A percentile compares a stretch with the other conserved stretches of the same genome.
phyloP scores from a whole-genome alignment of 2,329 filamentous ascomycete genomes.

The Furcasterigmium sp. region DNA sequence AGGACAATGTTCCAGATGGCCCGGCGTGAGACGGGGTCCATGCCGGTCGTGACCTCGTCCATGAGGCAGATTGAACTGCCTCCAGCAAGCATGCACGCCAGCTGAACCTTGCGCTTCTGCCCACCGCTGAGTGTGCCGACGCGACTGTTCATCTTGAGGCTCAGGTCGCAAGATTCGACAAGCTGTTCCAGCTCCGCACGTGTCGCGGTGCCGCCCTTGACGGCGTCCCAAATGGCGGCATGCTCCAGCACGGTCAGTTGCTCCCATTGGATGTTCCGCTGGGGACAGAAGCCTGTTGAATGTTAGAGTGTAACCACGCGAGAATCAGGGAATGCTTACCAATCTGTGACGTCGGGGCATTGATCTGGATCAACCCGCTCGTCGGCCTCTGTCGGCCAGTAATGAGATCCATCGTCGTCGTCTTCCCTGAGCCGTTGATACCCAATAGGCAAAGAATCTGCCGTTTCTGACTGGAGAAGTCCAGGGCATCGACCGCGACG shows the following conservation, averaged over 20 bases:
- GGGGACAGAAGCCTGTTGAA: conserved; percentile 66
- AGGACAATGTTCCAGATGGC: conserved; percentile 53
- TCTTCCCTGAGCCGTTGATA: conserved; percentile 61
- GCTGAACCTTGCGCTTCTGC: conserved; percentile 70
- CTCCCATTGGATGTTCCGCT: conserved; percentile 73
- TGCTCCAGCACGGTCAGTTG: conserved; percentile 67
- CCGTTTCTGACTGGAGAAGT: conserved; percentile 31
- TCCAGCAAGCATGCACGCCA: conserved; percentile 74
- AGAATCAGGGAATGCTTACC: conserved; percentile 22
- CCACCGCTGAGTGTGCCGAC: conserved; percentile 67
- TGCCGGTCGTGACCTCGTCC: conserved; percentile 68
- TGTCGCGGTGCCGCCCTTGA: conserved; percentile 50
- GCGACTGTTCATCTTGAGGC: conserved; percentile 56
- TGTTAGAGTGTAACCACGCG: too few species aligned
- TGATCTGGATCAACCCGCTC: conserved; percentile 54
- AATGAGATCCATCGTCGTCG: conserved; percentile 36
- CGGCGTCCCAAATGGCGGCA: conserved; percentile 60
- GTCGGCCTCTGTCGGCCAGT: conserved; percentile 32
- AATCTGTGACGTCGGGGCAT: conserved; percentile 37
- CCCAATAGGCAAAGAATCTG: conserved; percentile 60
- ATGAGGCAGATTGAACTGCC: conserved; percentile 68
- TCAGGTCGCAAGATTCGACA: conserved; percentile 52
- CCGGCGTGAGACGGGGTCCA: conserved; percentile 62
- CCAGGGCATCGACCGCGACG: conserved; percentile 52
- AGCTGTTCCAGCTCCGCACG: conserved; percentile 42